These are phyloP conservation scores for Dactylonectria estremocensis DNA, from an alignment of 2,329 filamentous ascomycete species.

Conservation along the genomic window DNA sequence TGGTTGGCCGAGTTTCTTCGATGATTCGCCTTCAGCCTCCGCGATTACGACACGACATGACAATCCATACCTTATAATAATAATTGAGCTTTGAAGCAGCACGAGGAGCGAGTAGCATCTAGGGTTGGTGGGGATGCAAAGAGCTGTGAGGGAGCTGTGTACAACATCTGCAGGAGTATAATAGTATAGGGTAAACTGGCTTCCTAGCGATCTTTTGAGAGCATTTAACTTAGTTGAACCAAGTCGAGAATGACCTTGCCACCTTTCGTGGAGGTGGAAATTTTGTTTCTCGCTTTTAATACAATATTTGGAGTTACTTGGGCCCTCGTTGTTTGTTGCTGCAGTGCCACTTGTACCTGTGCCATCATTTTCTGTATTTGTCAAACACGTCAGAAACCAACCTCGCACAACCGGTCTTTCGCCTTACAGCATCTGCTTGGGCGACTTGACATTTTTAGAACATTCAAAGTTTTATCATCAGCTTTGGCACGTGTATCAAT, in stretches of 20 bases:
- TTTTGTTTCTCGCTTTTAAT: too few species aligned
- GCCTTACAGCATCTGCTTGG: too few species aligned
- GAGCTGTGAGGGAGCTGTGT: conserved; percentile 3
- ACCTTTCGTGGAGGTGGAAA: background rate
- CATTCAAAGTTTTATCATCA: too few species aligned
- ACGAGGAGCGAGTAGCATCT: background rate
- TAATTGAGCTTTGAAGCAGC: background rate
- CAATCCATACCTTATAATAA: background rate
- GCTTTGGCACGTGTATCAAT: too few species aligned
- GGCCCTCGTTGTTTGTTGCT: too few species aligned
- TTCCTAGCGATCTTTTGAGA: background rate
- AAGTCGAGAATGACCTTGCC: background rate
- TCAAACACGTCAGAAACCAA: too few species aligned
- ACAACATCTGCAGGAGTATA: background rate
- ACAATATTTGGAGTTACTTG: too few species aligned
- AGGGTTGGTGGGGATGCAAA: conserved; percentile 19
- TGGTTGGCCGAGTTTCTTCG: conserved; percentile 50
- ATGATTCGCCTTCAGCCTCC: background rate
- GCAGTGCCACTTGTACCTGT: too few species aligned
- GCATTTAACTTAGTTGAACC: background rate
- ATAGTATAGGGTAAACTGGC: background rate
- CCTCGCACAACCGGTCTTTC: too few species aligned
- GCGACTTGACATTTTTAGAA: too few species aligned
- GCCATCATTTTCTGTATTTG: too few species aligned
- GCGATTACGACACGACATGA: background rate